Conservation (phyloP, 345 rosid species). For the Arabidopsis suecica region DNA sequence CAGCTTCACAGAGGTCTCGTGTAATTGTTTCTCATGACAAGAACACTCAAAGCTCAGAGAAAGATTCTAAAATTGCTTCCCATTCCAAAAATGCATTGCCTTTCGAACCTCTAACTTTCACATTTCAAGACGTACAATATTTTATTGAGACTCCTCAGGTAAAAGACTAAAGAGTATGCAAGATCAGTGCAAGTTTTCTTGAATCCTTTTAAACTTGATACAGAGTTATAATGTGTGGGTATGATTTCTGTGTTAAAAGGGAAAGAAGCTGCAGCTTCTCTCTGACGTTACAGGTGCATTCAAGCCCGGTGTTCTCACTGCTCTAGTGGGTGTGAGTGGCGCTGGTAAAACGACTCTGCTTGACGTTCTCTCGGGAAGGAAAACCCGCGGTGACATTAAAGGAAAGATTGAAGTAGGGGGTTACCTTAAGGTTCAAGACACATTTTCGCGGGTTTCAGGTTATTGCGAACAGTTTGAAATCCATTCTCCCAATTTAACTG, state of each 20-base stretch:
- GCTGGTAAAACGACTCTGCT: conserved; percentile 78
- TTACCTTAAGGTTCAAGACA: conserved; percentile 59
- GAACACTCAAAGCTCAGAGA: conserved; percentile 5
- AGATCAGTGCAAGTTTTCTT: not conserved
- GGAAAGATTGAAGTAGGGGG: conserved; percentile 63
- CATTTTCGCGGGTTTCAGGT: conserved; percentile 66
- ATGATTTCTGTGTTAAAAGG: conserved; percentile 28
- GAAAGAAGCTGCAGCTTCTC: conserved; percentile 65
- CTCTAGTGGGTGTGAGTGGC: conserved; percentile 75
- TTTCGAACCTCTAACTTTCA: conserved; percentile 59
- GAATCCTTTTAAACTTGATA: conserved; percentile 45
- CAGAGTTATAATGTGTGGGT: conserved; percentile 37
- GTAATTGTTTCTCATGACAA: conserved; percentile 31
- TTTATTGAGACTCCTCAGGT: conserved; percentile 58
- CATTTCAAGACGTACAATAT: conserved; percentile 69
- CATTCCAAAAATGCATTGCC: conserved; percentile 52
- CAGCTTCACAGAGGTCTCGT: conserved; percentile 37
- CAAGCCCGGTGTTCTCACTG: conserved; percentile 69
- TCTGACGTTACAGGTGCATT: conserved; percentile 58
- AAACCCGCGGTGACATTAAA: conserved; percentile 56
- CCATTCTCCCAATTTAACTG: conserved; percentile 66
- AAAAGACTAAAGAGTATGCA: conserved; percentile 2
- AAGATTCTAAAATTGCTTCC: conserved; percentile 9
- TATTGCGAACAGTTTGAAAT: conserved; percentile 70
- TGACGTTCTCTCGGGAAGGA: conserved; percentile 76